These are phyloP conservation scores for Mycosphaerella sp. DNA, from an alignment of 2,329 filamentous ascomycete species.

Conservation along the genomic window DNA sequence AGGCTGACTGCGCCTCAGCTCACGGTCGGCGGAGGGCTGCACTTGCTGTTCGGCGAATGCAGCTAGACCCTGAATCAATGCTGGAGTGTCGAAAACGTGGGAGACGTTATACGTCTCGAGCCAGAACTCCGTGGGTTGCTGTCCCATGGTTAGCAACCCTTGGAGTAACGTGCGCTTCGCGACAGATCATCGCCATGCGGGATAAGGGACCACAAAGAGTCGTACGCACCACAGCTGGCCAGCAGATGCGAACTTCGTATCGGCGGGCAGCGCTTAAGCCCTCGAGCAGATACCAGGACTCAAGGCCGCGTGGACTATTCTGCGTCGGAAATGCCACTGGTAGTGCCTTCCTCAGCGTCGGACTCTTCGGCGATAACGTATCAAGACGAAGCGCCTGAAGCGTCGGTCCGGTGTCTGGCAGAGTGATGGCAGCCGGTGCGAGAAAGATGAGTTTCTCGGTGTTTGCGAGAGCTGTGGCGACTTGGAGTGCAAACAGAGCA, in stretches of 20 bases:
- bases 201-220: background rate
- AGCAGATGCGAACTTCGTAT: constrained; percentile 90
- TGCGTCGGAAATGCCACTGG: constrained; percentile 61
- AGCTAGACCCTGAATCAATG: constrained; percentile 30
- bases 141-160: background rate
- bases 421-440: constrained; percentile 54
- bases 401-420: constrained; percentile 52
- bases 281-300: constrained; percentile 75
- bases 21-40: background rate
- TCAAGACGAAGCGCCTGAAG: constrained; percentile 58
- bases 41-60: constrained; percentile 25
- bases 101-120: constrained; percentile 59
- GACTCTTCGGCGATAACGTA: constrained; percentile 51
- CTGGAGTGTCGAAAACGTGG: constrained; percentile 47
- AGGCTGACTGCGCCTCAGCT: background rate
- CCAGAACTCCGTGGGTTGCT: constrained; percentile 83
- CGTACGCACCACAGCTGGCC: constrained; percentile 75
- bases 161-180: no score
- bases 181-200: background rate
- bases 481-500: constrained; percentile 26
- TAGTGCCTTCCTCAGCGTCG: constrained; percentile 57
- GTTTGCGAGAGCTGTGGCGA: constrained; percentile 53
- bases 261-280: constrained; percentile 63
- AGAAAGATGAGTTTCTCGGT: constrained; percentile 88
- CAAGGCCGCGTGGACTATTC: constrained; percentile 49